These are phyloP conservation scores for Leucocoprinus birnbaumii DNA, from an alignment of 768 basidiomycete species.

Conservation along the genomic window DNA sequence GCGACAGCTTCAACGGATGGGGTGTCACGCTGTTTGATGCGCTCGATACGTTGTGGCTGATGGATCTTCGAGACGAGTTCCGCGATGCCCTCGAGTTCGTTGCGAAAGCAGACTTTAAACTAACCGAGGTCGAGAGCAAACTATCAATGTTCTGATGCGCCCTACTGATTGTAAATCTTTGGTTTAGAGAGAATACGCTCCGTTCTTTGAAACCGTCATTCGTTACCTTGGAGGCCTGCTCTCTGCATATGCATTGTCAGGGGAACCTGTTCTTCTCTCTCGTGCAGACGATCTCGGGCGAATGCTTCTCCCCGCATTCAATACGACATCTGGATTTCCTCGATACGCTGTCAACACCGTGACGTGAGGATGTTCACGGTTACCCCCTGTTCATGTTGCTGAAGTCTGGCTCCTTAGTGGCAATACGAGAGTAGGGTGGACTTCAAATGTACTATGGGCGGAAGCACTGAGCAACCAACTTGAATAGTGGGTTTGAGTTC, in stretches of 20 bases:
- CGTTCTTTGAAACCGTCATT: conserved; percentile 80
- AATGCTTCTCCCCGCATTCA: conserved; percentile 68
- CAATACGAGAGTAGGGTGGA: conserved; percentile 29
- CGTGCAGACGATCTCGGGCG: conserved; percentile 74
- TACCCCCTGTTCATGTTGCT: neutral
- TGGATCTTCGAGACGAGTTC: conserved; percentile 71
- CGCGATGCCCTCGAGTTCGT: conserved; percentile 52
- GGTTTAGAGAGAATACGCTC: conserved; percentile 30
- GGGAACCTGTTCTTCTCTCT: conserved; percentile 54
- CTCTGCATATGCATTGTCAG: conserved; percentile 74
- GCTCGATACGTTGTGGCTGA: conserved; percentile 80
- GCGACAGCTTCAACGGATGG: conserved; percentile 71
- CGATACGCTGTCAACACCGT: conserved; percentile 62
- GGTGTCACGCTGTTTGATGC: conserved; percentile 73
- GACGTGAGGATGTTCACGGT: conserved; percentile 35
- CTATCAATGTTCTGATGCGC: neutral
- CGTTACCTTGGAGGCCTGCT: conserved; percentile 83
- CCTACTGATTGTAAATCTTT: neutral
- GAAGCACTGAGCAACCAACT: conserved; percentile 58
- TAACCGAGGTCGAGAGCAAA: conserved; percentile 4
- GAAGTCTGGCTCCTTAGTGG: conserved; percentile 26
- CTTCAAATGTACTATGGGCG: conserved; percentile 31
- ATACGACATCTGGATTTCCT: conserved; percentile 69
- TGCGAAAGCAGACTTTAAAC: conserved; percentile 42
- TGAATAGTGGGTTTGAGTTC: conserved; percentile 42